Conservation (phyloP, 805 yeast genomes). For the Saccharomycopsis synnaedendra region DNA sequence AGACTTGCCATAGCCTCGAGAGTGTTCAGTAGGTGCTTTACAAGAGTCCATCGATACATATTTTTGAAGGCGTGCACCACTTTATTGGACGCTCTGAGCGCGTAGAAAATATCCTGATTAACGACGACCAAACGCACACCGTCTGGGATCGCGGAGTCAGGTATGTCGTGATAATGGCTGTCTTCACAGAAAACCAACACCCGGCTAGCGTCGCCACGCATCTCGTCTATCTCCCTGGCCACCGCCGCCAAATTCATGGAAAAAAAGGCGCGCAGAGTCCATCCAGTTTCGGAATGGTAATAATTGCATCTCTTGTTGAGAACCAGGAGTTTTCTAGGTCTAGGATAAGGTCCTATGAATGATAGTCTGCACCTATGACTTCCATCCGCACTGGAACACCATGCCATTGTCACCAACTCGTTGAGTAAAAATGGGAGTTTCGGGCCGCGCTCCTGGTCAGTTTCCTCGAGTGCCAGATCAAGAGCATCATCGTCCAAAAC, state of each 20-base stretch:
- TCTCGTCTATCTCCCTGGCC: neutral
- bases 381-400: constrained; percentile 3
- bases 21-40: constrained; percentile 1
- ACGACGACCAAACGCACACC: neutral
- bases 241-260: neutral
- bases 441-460: neutral
- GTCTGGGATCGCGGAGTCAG: constrained; percentile 5
- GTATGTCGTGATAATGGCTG: neutral
- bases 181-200: constrained; percentile 1
- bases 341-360: constrained; percentile 2
- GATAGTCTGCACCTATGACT: neutral
- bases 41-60: neutral
- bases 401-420: constrained; percentile 4
- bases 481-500: neutral
- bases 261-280: constrained; percentile 1
- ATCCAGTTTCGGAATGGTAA: constrained; percentile 3
- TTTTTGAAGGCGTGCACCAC: neutral
- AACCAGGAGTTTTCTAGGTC: neutral
- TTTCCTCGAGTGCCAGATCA: neutral
- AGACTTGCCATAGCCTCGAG: neutral
- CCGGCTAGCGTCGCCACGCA: neutral
- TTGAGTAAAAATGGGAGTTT: neutral
- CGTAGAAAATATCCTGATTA: neutral
- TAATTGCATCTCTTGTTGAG: constrained; percentile 1
- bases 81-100: neutral